Evolutionary conservation across 306 rosid species (phyloP).

Genomic region (Malus orientalis): DNA sequence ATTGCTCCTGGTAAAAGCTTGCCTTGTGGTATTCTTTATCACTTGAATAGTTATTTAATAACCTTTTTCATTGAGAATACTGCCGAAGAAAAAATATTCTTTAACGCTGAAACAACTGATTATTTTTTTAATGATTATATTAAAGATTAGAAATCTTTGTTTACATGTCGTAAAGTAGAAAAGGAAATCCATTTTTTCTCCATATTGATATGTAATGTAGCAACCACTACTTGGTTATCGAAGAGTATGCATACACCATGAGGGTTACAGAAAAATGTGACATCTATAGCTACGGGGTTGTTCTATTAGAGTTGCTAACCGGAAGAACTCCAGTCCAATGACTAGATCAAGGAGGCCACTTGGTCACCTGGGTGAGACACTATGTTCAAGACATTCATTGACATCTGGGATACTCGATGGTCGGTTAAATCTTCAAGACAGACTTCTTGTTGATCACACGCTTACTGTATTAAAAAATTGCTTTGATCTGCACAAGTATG

Average conservation of each 20-base stretch:
- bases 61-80: not conserved
- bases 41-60: not conserved
- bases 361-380: constrained; percentile 64
- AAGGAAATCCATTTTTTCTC: too few relatives aligned
- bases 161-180: too few relatives aligned
- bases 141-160: too few relatives aligned
- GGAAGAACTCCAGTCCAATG: constrained; percentile 92
- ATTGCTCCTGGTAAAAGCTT: constrained; percentile 89
- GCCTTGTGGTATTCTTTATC: not conserved
- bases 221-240: too few relatives aligned
- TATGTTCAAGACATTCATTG: constrained; percentile 46
- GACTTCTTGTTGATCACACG: constrained; percentile 57
- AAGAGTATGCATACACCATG: constrained; percentile 89
- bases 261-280: constrained; percentile 95
- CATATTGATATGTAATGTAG: too few relatives aligned
- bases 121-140: too few relatives aligned
- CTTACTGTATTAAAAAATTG: constrained; percentile 69
- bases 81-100: not conserved
- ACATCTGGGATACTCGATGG: constrained; percentile 56
- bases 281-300: constrained; percentile 91
- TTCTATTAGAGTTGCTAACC: constrained; percentile 79
- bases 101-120: too few relatives aligned
- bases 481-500: constrained; percentile 64
- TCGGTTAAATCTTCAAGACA: constrained; percentile 59
- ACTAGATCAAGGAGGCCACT: constrained; percentile 84